phyloP scores from a whole-genome alignment of 2,329 filamentous ascomycete species.

The Neonectria hederae region DNA sequence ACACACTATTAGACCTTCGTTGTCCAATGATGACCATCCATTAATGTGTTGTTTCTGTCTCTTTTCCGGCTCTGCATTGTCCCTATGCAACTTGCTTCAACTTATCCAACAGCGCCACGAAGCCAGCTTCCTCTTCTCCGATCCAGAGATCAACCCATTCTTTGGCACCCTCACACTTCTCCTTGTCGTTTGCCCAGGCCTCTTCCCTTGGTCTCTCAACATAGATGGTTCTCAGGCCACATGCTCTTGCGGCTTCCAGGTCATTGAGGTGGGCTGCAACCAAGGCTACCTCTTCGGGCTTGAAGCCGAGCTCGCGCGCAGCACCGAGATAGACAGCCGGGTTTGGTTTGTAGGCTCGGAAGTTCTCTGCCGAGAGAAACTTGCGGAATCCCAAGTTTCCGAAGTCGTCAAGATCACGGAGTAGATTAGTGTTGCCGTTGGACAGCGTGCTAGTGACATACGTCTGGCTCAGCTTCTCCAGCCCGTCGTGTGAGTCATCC shows the following conservation, averaged over 20 bases:
- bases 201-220: slow-evolving; percentile 76
- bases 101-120: slow-evolving; percentile 43
- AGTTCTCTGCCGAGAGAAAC: slow-evolving; percentile 74
- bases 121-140: slow-evolving; percentile 44
- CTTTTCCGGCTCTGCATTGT: not conserved
- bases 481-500: slow-evolving; percentile 68
- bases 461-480: slow-evolving; percentile 59
- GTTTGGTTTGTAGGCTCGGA: slow-evolving; percentile 79
- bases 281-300: slow-evolving; percentile 73
- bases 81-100: slow-evolving; percentile 35
- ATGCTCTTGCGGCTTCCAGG: slow-evolving; percentile 70
- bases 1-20: not conserved
- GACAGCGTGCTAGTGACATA: slow-evolving; percentile 74
- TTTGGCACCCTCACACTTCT: slow-evolving; percentile 61
- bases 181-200: slow-evolving; percentile 61
- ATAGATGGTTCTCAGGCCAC: slow-evolving; percentile 77
- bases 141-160: slow-evolving; percentile 54
- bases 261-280: slow-evolving; percentile 80
- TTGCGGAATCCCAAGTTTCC: slow-evolving; percentile 69
- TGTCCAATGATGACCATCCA: not conserved
- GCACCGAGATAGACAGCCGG: slow-evolving; percentile 75
- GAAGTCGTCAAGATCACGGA: slow-evolving; percentile 69
- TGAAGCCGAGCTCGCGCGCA: slow-evolving; percentile 63
- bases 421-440: slow-evolving; percentile 76
- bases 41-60: not conserved